Evolutionary conservation across 2,329 filamentous ascomycete species (phyloP), one percentile per base, ranked within the genome.

Genomic region (Sporothrix schenckii): DNA sequence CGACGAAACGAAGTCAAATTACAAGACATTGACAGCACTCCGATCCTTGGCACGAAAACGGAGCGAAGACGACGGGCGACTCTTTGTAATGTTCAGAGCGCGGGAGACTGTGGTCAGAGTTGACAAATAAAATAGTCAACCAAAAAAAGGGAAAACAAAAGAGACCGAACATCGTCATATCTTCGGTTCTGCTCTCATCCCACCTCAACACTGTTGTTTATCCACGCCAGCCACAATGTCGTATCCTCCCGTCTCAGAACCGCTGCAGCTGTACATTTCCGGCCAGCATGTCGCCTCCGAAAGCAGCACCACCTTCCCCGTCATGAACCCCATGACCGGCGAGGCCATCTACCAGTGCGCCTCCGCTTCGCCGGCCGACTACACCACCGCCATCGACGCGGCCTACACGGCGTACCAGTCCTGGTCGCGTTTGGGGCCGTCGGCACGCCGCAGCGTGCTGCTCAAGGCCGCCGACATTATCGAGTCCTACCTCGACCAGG

Each of bases 391-490:
- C 9, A 77, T 82, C 71, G 73, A 76, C 19, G 73, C 75, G 6
- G 89, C 89, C 1, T 80, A 88, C 61, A 79, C 80, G 19, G 89
- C 89, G 0, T 89, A 89, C 78, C 83, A 84, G 41, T 77, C 83
- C 68, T 92, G 90, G 90, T 83, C 84, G 11, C 83, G 83, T 73
- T 85, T 83, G 14, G 86, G 85, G 71, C 84, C 87, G 1, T 78
- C 83, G 21, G 77, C 83, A 9, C 86, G 89, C 65, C 85, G 89
- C 63, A 83, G 87, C 72, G 87, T 92, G 74, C 82, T 92, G 69
- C 80, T 88, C 52, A 86, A 85, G 74, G 87, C 89, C 0, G 87
- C 89, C 1, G 85, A 87, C 41, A 81, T 91, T 52, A 78, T 91
- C 50, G 81, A 85, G 61, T 77, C 79, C 13, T 84, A 87, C 27